phyloP scores from a whole-genome alignment of 1,284 basidiomycete genomes.

The Waitea zeae region DNA sequence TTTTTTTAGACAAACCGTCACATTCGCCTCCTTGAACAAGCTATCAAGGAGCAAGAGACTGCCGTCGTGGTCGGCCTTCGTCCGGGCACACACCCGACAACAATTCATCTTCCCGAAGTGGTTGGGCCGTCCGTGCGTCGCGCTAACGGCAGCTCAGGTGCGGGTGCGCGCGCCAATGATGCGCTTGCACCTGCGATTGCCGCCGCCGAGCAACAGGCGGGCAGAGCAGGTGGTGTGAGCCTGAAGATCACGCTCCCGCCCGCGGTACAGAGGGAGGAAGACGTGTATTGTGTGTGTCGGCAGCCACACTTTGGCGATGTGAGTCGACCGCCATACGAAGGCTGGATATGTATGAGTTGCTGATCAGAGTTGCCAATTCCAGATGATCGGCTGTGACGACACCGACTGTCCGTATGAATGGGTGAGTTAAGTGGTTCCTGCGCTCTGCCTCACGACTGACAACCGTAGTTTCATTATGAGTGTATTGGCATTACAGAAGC shows the following conservation, averaged over 20 bases:
- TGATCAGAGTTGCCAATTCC: no score
- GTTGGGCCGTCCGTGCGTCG: neutral
- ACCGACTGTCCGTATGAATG: slow-evolving; percentile 55
- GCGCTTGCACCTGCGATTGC: neutral
- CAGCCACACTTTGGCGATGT: slow-evolving; percentile 63
- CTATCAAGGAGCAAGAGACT: slow-evolving; percentile 55
- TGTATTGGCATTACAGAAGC: slow-evolving; percentile 48
- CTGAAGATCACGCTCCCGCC: neutral
- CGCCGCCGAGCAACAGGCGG: neutral
- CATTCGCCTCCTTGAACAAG: slow-evolving; percentile 53
- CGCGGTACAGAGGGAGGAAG: slow-evolving; percentile 10
- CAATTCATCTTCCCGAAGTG: slow-evolving; percentile 41
- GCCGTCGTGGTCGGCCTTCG: slow-evolving; percentile 34
- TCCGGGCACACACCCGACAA: slow-evolving; percentile 32
- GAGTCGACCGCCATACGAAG: no score
- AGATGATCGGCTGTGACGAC: slow-evolving; percentile 80
- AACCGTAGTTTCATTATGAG: slow-evolving; percentile 48
- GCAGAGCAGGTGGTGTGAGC: neutral
- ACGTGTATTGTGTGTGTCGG: slow-evolving; percentile 66
- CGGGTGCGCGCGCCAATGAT: slow-evolving; percentile 23
- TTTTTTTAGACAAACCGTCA: slow-evolving; percentile 43
- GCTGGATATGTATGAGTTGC: no score
- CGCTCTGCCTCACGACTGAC: slow-evolving; percentile 4
- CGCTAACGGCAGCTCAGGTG: slow-evolving; percentile 6
- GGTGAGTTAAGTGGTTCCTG: slow-evolving; percentile 30